Percentiles rank a stretch among this genome's conserved stretches.
Conservation (phyloP, 2,329 filamentous ascomycete species). For the Sphaceloma murrayae region DNA sequence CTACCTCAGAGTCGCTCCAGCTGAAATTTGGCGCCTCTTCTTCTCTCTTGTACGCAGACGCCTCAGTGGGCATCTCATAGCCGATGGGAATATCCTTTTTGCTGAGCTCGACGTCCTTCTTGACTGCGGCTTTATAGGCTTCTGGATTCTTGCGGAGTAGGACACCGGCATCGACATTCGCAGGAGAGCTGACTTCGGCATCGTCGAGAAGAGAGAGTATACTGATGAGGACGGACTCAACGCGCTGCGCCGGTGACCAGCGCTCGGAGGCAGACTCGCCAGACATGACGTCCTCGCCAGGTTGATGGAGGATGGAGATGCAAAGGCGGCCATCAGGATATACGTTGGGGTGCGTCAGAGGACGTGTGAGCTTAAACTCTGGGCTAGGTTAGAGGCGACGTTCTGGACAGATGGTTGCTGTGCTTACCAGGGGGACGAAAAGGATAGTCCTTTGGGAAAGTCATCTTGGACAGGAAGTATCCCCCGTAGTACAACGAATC, state of each 20-base stretch:
- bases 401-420: neutral
- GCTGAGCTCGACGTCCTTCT: constrained; percentile 59
- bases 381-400: constrained; percentile 1
- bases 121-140: constrained; percentile 61
- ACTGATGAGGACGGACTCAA: constrained; percentile 88
- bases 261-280: constrained; percentile 83
- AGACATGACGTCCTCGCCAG: constrained; percentile 86
- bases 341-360: constrained; percentile 87
- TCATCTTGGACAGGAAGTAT: constrained; percentile 87
- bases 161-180: constrained; percentile 87
- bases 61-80: constrained; percentile 70
- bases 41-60: constrained; percentile 51
- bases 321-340: constrained; percentile 85
- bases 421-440: constrained; percentile 62
- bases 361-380: constrained; percentile 72
- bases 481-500: constrained; percentile 88
- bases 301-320: constrained; percentile 90
- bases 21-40: constrained; percentile 58
- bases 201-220: constrained; percentile 88
- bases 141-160: constrained; percentile 66
- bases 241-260: constrained; percentile 88
- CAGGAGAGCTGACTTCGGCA: constrained; percentile 84
- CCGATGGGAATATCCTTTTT: constrained; percentile 70
- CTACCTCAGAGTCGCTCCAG: constrained; percentile 48
- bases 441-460: constrained; percentile 80